A percentile compares a stretch with the other conserved stretches of the same genome.
Conservation (phyloP, 2,329 filamentous ascomycete genomes). For the Periconia sp. region DNA sequence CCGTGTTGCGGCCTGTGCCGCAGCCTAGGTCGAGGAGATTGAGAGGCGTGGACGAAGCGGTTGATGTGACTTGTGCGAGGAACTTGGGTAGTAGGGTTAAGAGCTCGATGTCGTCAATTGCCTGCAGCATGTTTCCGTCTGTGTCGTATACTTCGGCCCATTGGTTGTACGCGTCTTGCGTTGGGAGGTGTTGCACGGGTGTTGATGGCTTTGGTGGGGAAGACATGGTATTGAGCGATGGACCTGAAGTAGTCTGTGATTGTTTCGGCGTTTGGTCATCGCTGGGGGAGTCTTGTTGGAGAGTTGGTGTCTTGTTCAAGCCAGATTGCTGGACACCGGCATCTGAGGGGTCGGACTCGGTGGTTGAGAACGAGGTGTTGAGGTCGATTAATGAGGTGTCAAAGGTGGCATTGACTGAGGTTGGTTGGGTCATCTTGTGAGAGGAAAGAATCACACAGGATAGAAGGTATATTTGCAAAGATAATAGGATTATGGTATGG, state of each 20-base stretch:
- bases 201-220: constrained; percentile 21
- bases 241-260: constrained; percentile 12
- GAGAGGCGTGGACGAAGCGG: constrained; percentile 18
- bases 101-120: constrained; percentile 66
- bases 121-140: constrained; percentile 71
- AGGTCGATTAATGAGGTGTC: constrained; percentile 47
- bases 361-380: constrained; percentile 44
- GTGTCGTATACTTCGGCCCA: constrained; percentile 67
- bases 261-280: constrained; percentile 24
- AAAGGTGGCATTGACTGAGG: constrained; percentile 43
- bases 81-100: constrained; percentile 57
- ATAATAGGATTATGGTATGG: no score
- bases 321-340: constrained; percentile 9
- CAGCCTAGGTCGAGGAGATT: constrained; percentile 68
- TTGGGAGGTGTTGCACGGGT: constrained; percentile 45
- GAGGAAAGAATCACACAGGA: no score
- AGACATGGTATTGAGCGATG: neutral
- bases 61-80: constrained; percentile 37
- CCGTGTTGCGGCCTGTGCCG: constrained; percentile 69
- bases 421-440: constrained; percentile 44
- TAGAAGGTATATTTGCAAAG: no score
- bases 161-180: constrained; percentile 54
- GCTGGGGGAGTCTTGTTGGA: constrained; percentile 6
- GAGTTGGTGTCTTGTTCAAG: constrained; percentile 9
- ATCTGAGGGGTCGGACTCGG: constrained; percentile 38